A percentile compares a stretch with the other conserved stretches of the same genome.
phyloP scores from a whole-genome alignment of 345 rosid genomes.

The Ricinus communis region DNA sequence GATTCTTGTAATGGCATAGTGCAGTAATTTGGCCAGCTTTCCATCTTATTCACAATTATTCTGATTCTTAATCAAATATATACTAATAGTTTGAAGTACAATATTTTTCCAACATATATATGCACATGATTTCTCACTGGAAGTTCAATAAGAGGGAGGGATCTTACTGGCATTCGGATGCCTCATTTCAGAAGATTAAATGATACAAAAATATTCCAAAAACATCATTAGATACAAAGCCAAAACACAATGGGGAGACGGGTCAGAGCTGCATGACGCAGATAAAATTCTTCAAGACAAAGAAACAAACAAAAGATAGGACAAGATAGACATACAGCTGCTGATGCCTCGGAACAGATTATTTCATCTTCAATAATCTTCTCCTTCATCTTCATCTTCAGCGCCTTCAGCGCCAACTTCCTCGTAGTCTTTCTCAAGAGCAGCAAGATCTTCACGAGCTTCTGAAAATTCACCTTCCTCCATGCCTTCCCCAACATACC shows the following conservation, averaged over 20 bases:
- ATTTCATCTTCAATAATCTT: slow-evolving; percentile 50
- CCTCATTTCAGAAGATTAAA: slow-evolving; percentile 9
- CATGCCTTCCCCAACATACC: slow-evolving; percentile 96
- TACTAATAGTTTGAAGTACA: too few species aligned
- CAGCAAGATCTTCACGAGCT: slow-evolving; percentile 88
- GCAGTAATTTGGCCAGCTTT: too few species aligned
- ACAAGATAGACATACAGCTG: slow-evolving; percentile 12
- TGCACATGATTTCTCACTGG: too few species aligned
- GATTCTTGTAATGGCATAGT: too few species aligned
- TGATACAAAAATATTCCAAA: slow-evolving; percentile 14
- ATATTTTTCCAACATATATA: too few species aligned
- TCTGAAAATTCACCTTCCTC: slow-evolving; percentile 92
- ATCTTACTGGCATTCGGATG: slow-evolving; percentile 14
- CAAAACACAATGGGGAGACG: slow-evolving; percentile 11
- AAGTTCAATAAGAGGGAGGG: too few species aligned
- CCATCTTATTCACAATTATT: too few species aligned
- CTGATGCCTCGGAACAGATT: slow-evolving; percentile 10
- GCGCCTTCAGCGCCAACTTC: slow-evolving; percentile 78
- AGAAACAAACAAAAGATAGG: slow-evolving; percentile 15
- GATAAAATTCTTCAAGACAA: not conserved
- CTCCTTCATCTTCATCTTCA: slow-evolving; percentile 53
- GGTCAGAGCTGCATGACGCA: slow-evolving; percentile 4
- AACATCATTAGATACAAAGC: slow-evolving; percentile 15
- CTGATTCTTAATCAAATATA: too few species aligned
- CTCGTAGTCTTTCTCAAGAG: slow-evolving; percentile 83